Evolutionary conservation across 129 eudicot genomes (phyloP).

Genomic region (Tanacetum coccineum): DNA sequence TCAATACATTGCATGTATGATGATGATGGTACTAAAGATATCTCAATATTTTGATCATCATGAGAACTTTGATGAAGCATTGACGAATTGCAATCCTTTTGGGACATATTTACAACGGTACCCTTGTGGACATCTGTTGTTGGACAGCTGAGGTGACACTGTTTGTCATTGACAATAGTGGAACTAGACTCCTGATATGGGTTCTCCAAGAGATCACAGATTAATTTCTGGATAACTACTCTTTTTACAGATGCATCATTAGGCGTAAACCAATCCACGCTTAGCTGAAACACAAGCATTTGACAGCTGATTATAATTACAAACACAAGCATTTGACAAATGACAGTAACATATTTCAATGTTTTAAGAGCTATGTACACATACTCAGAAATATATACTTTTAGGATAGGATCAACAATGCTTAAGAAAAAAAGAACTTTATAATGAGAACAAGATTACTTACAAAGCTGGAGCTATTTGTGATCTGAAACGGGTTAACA

Average conservation of each 20-base stretch:
- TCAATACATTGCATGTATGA: conserved; percentile 34
- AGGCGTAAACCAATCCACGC: conserved; percentile 73
- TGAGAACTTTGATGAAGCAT: conserved; percentile 28
- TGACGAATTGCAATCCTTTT: conserved; percentile 27
- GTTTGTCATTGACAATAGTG: conserved; percentile 24
- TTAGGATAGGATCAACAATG: too few species aligned
- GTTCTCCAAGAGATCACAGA: conserved; percentile 52
- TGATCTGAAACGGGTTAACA: conserved; percentile 62
- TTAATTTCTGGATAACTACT: conserved; percentile 55
- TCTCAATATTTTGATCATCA: conserved; percentile 22
- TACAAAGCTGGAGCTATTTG: conserved; percentile 52
- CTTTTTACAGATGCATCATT: conserved; percentile 77
- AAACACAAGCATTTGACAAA: neutral
- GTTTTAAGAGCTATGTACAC: neutral
- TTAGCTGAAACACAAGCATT: conserved; percentile 49
- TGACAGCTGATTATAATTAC: conserved; percentile 3
- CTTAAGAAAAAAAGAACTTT: neutral
- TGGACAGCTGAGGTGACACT: conserved; percentile 19
- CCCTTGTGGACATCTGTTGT: conserved; percentile 28
- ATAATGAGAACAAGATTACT: conserved; percentile 27
- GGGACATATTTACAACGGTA: conserved; percentile 25
- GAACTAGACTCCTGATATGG: conserved; percentile 33
- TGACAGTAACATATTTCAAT: neutral
- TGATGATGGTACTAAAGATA: conserved; percentile 16
- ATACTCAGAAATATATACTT: neutral